Evolutionary conservation across 2,329 filamentous ascomycete genomes (phyloP), one percentile per base, ranked within the genome.

Genomic region (Sporothrix brunneoviolacea): DNA sequence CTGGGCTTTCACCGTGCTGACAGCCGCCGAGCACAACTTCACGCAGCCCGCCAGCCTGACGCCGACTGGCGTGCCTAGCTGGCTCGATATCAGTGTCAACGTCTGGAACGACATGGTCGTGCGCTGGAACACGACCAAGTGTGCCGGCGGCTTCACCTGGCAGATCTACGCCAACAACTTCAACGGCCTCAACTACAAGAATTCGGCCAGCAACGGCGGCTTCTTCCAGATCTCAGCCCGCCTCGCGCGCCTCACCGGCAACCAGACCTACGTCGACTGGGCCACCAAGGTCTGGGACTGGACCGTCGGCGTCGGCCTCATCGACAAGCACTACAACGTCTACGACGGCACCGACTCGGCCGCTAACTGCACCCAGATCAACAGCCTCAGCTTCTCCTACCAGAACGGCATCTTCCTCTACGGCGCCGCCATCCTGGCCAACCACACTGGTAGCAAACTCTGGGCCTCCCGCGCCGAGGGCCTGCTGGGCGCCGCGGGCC

Each of bases 141-240:
- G 88, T 60, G 74, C 73, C 22, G 88, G 88, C 54, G 89, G 88
- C 4, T 69, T 93, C 41, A 74, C 80, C 51, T 91, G 87, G 87
- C 88, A 95, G 70, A 89, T 95, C 58, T 91, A 84, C 64, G 69
- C 76, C 1, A 79, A 77, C 59, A 91, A 94, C 63, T 70, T 71
- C 41, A 82, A 82, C 55, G 89, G 88, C 13, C 83, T 90, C 64
- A 76, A 81, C 61, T 93, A 94, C 76, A 93, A 91, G 68, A 91
- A 91, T 69, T 77, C 82, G 15, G 80, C 91, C 58, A 83, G 83
- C 54, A 93, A 93, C 64, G 88, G 86, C 37, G 83, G 82, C n/a
- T 81, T 93, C 63, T 91, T 94, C 66, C 84, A 91, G 60, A 74
- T 95, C 12, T 83, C 84, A 4, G 86, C 88, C 1, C 83, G 88